These are phyloP conservation scores for Syzygium malaccense DNA, from an alignment of 441 rosid genomes.

Conservation along the genomic window DNA sequence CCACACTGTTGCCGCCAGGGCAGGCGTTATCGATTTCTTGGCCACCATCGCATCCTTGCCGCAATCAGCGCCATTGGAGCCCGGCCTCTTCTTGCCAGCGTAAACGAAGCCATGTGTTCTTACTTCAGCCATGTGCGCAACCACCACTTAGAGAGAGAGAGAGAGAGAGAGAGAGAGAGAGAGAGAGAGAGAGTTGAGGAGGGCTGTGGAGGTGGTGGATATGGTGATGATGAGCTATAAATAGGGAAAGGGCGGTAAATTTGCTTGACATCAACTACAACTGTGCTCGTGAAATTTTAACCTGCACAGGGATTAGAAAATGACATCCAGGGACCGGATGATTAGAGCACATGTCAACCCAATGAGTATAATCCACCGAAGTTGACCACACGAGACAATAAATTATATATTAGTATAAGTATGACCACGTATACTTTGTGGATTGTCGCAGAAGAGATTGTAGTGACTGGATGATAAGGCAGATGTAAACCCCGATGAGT, in stretches of 20 bases:
- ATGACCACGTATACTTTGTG: too few relatives aligned
- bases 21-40: constrained; percentile 40
- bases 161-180: background rate
- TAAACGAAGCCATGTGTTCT: too few relatives aligned
- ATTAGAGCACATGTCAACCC: too few relatives aligned
- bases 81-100: too few relatives aligned
- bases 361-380: too few relatives aligned
- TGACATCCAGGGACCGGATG: too few relatives aligned
- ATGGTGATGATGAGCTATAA: background rate
- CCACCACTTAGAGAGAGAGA: too few relatives aligned
- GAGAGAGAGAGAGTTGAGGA: background rate
- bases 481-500: too few relatives aligned
- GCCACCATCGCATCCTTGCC: constrained; percentile 24
- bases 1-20: constrained; percentile 6
- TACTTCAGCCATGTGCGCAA: constrained; percentile 38
- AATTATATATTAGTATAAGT: too few relatives aligned
- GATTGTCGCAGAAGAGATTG: too few relatives aligned
- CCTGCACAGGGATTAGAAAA: background rate
- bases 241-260: background rate
- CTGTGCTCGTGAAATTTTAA: background rate
- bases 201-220: background rate
- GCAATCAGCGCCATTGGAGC: constrained; percentile 19
- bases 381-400: too few relatives aligned
- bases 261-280: background rate
- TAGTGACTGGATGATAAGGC: too few relatives aligned